Evolutionary conservation across 192 early-diverging fungal genomes (phyloP).

Genomic region (Backusella circina): DNA sequence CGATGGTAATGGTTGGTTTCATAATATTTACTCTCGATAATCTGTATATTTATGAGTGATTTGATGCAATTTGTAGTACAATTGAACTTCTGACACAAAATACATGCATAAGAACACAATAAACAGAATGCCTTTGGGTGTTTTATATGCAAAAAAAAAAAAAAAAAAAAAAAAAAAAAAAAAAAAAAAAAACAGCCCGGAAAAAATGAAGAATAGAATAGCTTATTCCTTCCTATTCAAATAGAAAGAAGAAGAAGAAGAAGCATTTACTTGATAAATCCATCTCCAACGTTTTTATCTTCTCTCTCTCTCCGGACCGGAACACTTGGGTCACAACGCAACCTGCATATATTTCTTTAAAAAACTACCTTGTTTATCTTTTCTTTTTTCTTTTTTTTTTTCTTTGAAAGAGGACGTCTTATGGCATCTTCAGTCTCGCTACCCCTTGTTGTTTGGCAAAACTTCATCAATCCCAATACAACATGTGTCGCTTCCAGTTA

Average conservation of each 20-base stretch:
- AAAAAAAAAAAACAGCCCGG: too few relatives aligned
- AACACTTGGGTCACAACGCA: background rate
- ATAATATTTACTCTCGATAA: too few relatives aligned
- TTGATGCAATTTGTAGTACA: too few relatives aligned
- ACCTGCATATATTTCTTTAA: background rate
- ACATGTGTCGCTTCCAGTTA: slow-evolving; percentile 36
- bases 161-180: too few relatives aligned
- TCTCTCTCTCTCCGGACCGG: background rate
- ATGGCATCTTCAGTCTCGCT: slow-evolving; percentile 51
- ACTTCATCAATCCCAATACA: slow-evolving; percentile 29
- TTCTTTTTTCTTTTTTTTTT: background rate
- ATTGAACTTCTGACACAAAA: too few relatives aligned
- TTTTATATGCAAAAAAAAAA: too few relatives aligned
- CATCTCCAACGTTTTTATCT: background rate
- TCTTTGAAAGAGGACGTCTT: background rate
- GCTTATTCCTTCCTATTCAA: too few relatives aligned
- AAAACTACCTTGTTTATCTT: background rate
- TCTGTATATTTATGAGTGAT: too few relatives aligned
- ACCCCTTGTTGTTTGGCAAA: slow-evolving; percentile 47
- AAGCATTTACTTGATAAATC: background rate
- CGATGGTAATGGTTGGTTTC: too few relatives aligned
- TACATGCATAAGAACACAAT: too few relatives aligned
- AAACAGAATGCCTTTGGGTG: too few relatives aligned
- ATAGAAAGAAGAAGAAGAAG: background rate
- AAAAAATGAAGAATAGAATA: too few relatives aligned